Evolutionary conservation across 2,329 filamentous ascomycete species (phyloP).

Genomic region (Fusarium verrucosum): DNA sequence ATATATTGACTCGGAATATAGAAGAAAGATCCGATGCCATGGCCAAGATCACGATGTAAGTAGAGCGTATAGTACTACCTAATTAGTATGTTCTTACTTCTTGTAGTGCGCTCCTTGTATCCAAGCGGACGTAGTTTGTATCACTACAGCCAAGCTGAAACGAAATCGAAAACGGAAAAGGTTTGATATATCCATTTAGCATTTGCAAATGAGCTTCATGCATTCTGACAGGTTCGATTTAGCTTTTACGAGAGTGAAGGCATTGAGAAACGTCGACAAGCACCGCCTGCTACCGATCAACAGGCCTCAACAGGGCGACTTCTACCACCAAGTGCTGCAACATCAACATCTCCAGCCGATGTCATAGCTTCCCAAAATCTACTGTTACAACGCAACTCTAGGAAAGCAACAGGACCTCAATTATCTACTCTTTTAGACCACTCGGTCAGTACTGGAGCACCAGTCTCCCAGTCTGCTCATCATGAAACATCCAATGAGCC

Average conservation of each 20-base stretch:
- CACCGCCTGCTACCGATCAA: background rate
- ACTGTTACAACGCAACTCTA: too few species aligned
- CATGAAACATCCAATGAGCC: background rate
- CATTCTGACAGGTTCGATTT: background rate
- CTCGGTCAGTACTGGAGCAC: too few species aligned
- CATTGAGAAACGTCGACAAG: conserved; percentile 1
- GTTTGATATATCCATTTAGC: background rate
- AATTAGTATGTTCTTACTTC: background rate
- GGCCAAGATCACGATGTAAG: conserved; percentile 13
- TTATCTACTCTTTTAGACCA: background rate
- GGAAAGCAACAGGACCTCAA: background rate
- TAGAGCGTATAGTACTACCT: background rate
- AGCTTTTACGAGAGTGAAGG: conserved; percentile 23
- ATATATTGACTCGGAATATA: background rate
- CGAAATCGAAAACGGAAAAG: conserved; percentile 21
- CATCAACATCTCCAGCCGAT: background rate
- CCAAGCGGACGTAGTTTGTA: conserved; percentile 9
- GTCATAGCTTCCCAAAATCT: too few species aligned
- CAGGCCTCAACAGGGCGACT: background rate
- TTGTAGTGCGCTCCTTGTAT: conserved; percentile 8
- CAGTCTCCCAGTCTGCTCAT: background rate
- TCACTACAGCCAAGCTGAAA: conserved; percentile 14
- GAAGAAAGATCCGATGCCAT: conserved; percentile 25
- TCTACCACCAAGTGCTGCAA: background rate
- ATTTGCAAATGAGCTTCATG: too few species aligned